Conservation (phyloP, 495 filamentous ascomycete genomes). For the Aspergillus sparsus region DNA sequence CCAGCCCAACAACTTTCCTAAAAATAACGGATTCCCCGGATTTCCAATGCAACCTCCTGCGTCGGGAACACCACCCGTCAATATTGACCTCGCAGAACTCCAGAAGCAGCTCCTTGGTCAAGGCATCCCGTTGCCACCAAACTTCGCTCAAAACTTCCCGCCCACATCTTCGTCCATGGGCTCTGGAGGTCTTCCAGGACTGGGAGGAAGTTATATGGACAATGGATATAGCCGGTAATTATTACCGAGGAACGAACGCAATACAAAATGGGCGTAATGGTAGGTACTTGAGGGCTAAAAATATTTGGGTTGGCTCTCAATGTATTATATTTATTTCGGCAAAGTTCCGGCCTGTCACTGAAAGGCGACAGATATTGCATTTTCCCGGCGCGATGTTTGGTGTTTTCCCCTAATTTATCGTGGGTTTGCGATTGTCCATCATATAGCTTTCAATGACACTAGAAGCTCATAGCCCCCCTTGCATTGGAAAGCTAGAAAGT, state of each 20-base stretch:
- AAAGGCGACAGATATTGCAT: neutral
- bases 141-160: conserved; percentile 49
- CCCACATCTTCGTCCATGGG: conserved; percentile 40
- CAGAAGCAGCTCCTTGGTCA: conserved; percentile 51
- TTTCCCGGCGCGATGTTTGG: neutral
- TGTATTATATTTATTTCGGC: neutral
- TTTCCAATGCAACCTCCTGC: conserved; percentile 52
- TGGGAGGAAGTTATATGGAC: conserved; percentile 40
- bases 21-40: conserved; percentile 34
- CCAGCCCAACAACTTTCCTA: conserved; percentile 29
- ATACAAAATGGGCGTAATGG: conserved; percentile 9
- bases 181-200: conserved; percentile 47
- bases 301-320: conserved; percentile 17
- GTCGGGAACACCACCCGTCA: conserved; percentile 52
- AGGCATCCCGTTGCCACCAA: conserved; percentile 41
- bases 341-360: neutral
- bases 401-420: neutral
- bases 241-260: conserved; percentile 10
- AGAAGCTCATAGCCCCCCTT: conserved; percentile 75
- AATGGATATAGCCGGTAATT: conserved; percentile 40
- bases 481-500: conserved; percentile 90
- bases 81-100: conserved; percentile 69
- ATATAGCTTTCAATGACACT: neutral
- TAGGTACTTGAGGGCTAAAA: conserved; percentile 4
- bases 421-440: neutral